These are phyloP conservation scores for Cercospora canescens DNA, from an alignment of 2,329 filamentous ascomycete species.

Conservation along the genomic window DNA sequence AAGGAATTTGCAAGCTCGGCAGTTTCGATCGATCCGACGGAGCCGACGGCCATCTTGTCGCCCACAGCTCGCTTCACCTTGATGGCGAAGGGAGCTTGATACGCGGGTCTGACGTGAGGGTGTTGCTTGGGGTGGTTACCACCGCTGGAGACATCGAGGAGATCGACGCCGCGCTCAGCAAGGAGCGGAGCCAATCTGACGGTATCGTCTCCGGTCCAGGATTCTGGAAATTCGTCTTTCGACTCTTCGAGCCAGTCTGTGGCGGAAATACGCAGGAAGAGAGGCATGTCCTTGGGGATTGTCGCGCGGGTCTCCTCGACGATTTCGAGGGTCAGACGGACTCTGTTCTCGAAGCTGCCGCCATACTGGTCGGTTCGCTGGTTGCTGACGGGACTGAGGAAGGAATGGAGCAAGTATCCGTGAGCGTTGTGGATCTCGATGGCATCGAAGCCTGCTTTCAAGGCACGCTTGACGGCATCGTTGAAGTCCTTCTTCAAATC, in stretches of 20 bases:
- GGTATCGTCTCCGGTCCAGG: slow-evolving; percentile 68
- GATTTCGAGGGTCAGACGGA: slow-evolving; percentile 66
- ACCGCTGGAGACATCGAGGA: slow-evolving; percentile 78
- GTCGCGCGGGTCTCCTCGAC: slow-evolving; percentile 60
- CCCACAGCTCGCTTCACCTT: slow-evolving; percentile 73
- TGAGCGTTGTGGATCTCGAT: slow-evolving; percentile 81
- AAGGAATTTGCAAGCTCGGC: slow-evolving; percentile 68
- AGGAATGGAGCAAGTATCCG: slow-evolving; percentile 72
- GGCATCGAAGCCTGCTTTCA: slow-evolving; percentile 68
- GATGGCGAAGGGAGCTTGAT: slow-evolving; percentile 73
- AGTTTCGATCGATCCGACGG: slow-evolving; percentile 72
- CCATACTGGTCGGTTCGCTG: slow-evolving; percentile 67
- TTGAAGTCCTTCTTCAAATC: slow-evolving; percentile 53
- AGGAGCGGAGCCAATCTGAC: slow-evolving; percentile 65
- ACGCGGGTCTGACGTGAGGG: slow-evolving; percentile 63
- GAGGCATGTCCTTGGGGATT: slow-evolving; percentile 67
- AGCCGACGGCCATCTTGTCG: slow-evolving; percentile 67
- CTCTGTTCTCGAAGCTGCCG: slow-evolving; percentile 68
- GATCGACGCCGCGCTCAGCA: slow-evolving; percentile 72
- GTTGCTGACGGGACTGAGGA: slow-evolving; percentile 71
- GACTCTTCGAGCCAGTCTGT: slow-evolving; percentile 72
- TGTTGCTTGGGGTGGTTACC: slow-evolving; percentile 63
- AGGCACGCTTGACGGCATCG: slow-evolving; percentile 26
- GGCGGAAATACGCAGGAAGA: slow-evolving; percentile 72
- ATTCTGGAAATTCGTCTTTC: slow-evolving; percentile 50